phyloP scores from a whole-genome alignment of 352 stramenopile genomes.

The Phytophthora kernoviae region DNA sequence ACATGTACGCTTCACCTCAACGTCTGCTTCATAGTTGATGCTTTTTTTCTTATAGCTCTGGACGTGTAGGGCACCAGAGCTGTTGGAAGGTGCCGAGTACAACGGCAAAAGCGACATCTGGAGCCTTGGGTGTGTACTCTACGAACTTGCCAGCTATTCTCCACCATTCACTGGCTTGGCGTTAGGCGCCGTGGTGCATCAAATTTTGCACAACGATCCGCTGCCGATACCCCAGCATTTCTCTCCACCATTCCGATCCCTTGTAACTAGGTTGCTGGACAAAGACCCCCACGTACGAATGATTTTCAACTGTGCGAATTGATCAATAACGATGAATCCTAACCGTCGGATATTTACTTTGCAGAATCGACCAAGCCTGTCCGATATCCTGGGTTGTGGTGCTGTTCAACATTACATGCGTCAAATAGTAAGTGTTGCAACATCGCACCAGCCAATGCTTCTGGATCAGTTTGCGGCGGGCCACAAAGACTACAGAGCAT shows the following conservation, averaged over 20 bases:
- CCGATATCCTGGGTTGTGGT: slow-evolving; percentile 26
- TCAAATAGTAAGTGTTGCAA: slow-evolving; percentile 33
- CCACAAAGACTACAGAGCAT: neutral
- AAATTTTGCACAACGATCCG: slow-evolving; percentile 47
- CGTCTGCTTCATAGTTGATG: neutral
- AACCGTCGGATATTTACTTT: no score
- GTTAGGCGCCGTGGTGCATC: slow-evolving; percentile 60
- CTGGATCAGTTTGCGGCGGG: slow-evolving; percentile 26
- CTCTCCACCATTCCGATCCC: slow-evolving; percentile 28
- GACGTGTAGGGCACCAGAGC: slow-evolving; percentile 61
- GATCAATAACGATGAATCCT: neutral
- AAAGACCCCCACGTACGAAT: slow-evolving; percentile 45
- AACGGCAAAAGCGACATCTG: slow-evolving; percentile 80
- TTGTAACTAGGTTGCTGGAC: slow-evolving; percentile 42
- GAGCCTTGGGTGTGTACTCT: slow-evolving; percentile 85
- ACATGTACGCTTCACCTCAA: slow-evolving; percentile 52
- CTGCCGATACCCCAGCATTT: slow-evolving; percentile 32
- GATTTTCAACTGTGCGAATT: neutral
- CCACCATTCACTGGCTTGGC: slow-evolving; percentile 70
- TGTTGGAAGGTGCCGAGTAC: slow-evolving; percentile 70
- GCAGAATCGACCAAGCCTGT: slow-evolving; percentile 32
- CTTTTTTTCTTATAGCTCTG: slow-evolving; percentile 1
- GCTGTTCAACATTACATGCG: slow-evolving; percentile 38
- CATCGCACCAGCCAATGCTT: slow-evolving; percentile 34
- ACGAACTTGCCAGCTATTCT: slow-evolving; percentile 64